These are phyloP conservation scores for Cyclotella cryptica DNA, from an alignment of 108 stramenopile genomes.

Conservation along the genomic window DNA sequence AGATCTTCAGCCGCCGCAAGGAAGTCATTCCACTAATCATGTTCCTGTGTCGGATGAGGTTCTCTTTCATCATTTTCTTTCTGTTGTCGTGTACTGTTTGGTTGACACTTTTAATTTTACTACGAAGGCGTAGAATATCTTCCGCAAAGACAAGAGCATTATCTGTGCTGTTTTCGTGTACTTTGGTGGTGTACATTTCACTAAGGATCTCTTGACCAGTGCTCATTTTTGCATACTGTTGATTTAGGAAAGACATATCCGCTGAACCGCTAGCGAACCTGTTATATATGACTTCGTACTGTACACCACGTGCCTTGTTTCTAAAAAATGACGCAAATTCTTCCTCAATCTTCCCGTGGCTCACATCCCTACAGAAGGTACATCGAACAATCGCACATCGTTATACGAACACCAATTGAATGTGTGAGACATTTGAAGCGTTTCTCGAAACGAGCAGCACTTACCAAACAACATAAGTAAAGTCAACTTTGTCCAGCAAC, in stretches of 20 bases:
- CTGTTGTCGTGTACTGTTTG: conserved; percentile 56
- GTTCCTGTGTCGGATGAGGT: conserved; percentile 33
- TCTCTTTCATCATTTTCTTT: conserved; percentile 58
- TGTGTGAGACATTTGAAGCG: neutral
- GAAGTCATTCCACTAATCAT: conserved; percentile 38
- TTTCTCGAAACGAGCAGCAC: neutral
- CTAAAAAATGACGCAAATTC: conserved; percentile 47
- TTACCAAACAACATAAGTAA: conserved; percentile 54
- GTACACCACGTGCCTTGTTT: conserved; percentile 52
- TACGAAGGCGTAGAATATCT: conserved; percentile 34
- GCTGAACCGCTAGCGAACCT: conserved; percentile 24
- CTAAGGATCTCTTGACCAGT: conserved; percentile 44
- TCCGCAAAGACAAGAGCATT: conserved; percentile 27
- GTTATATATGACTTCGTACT: conserved; percentile 55
- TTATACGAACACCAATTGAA: neutral
- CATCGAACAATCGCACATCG: neutral
- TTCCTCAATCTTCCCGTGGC: conserved; percentile 55
- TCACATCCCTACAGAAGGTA: conserved; percentile 35
- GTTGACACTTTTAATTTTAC: conserved; percentile 53
- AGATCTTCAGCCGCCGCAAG: conserved; percentile 45
- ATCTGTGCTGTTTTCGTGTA: conserved; percentile 52
- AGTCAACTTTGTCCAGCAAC: conserved; percentile 52
- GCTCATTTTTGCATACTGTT: conserved; percentile 57
- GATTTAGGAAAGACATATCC: conserved; percentile 53
- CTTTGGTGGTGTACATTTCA: conserved; percentile 49